Evolutionary conservation across 139 green algal genomes (phyloP).

Genomic region (Tetraselmis chui): DNA sequence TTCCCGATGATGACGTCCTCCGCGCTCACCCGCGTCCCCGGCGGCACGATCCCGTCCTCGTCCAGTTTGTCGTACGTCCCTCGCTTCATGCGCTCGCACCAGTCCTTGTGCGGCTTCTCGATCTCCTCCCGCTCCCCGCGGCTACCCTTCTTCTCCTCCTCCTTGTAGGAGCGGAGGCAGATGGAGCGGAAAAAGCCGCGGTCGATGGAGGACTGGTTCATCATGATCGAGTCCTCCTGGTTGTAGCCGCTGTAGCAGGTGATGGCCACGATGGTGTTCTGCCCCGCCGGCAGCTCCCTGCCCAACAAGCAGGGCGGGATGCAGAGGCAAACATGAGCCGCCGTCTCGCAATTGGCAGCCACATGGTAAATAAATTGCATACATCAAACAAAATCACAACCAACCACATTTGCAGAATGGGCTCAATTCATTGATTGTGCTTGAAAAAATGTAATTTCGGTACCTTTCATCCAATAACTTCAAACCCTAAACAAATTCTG

Average conservation of each 20-base stretch:
- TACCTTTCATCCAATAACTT: too few species aligned
- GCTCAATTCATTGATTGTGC: too few species aligned
- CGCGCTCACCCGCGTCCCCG: constrained; percentile 45
- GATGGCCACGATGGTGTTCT: constrained; percentile 96
- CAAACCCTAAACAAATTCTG: too few species aligned
- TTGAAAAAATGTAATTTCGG: too few species aligned
- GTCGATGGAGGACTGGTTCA: constrained; percentile 94
- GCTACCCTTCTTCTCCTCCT: constrained; percentile 82
- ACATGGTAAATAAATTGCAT: too few species aligned
- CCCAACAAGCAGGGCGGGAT: too few species aligned
- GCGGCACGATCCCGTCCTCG: constrained; percentile 84
- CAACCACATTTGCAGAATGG: too few species aligned
- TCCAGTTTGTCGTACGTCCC: constrained; percentile 98
- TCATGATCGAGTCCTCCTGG: constrained; percentile 98
- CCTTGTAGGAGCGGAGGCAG: constrained; percentile 88
- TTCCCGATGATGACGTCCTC: constrained; percentile 74
- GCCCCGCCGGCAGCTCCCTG: constrained; percentile 26
- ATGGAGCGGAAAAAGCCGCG: constrained; percentile 94
- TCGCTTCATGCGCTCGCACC: constrained; percentile 61
- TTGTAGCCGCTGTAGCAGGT: constrained; percentile 97
- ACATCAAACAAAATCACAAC: too few species aligned
- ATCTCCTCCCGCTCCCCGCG: constrained; percentile 77
- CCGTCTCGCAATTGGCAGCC: too few species aligned
- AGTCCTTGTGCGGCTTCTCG: constrained; percentile 69
- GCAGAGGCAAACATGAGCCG: too few species aligned